Conservation (phyloP, 257 asterid genomes). For the Plantago major region DNA sequence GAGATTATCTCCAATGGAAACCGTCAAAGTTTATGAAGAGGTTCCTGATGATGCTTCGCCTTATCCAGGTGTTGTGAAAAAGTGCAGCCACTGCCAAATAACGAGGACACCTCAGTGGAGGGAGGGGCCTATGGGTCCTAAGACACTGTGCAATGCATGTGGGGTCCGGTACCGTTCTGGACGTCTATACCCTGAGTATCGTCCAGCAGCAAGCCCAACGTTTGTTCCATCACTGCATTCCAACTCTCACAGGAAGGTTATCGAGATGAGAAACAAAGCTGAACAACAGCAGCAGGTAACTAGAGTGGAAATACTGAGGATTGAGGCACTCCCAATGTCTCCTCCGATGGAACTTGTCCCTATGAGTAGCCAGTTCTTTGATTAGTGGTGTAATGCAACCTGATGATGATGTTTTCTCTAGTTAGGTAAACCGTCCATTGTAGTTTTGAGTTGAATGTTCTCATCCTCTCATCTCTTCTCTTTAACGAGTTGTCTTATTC, state of each 20-base stretch:
- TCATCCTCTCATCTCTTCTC: conserved; percentile 4
- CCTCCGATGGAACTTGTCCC: conserved; percentile 52
- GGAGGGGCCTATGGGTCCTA: conserved; percentile 84
- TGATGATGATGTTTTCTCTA: conserved; percentile 10
- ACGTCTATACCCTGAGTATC: conserved; percentile 70
- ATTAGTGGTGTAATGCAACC: conserved; percentile 35
- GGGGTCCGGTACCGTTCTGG: conserved; percentile 87
- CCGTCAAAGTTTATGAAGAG: conserved; percentile 5
- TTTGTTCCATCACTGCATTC: conserved; percentile 78
- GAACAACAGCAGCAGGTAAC: neutral
- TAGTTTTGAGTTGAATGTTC: neutral
- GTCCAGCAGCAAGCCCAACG: conserved; percentile 87
- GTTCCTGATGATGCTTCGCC: too few species aligned
- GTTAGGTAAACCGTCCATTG: conserved; percentile 20
- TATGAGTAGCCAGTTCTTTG: conserved; percentile 45
- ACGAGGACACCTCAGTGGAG: conserved; percentile 92
- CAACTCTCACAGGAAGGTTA: conserved; percentile 56
- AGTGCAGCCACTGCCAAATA: conserved; percentile 73
- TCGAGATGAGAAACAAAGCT: conserved; percentile 49
- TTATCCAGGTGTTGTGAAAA: conserved; percentile 27
- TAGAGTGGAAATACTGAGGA: too few species aligned
- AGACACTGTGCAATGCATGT: conserved; percentile 88
- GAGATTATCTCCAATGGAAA: conserved; percentile 18
- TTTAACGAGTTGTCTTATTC: neutral
- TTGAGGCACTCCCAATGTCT: conserved; percentile 21